phyloP scores from a whole-genome alignment of 2,329 filamentous ascomycete species.

The Nigrospora sphaerica region DNA sequence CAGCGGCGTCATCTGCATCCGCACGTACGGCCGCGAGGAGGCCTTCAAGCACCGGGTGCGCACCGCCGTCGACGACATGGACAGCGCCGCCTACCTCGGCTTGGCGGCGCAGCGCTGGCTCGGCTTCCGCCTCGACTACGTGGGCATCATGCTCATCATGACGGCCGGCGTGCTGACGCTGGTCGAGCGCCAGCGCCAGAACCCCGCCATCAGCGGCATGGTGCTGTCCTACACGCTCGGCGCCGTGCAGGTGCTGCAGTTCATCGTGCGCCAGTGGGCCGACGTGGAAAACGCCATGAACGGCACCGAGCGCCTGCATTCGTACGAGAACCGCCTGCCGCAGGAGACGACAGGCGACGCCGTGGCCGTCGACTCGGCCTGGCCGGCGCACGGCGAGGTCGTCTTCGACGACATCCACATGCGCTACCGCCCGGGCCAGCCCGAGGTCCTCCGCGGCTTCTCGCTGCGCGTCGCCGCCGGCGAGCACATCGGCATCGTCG shows the following conservation, averaged over 20 bases:
- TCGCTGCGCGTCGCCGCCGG: slow-evolving; percentile 25
- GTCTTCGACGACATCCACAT: slow-evolving; percentile 40
- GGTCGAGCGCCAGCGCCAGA: slow-evolving; percentile 53
- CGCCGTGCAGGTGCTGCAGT: slow-evolving; percentile 61
- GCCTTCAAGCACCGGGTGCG: slow-evolving; percentile 49
- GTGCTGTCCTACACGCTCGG: slow-evolving; percentile 60
- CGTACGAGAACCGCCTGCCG: slow-evolving; percentile 57
- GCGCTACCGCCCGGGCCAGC: slow-evolving; percentile 40
- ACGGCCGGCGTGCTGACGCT: slow-evolving; percentile 59
- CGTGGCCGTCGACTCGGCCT: slow-evolving; percentile 17
- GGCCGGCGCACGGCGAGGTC: slow-evolving; percentile 39
- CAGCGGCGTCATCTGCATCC: slow-evolving; percentile 53
- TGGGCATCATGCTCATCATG: slow-evolving; percentile 55
- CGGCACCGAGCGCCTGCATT: slow-evolving; percentile 57
- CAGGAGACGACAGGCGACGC: slow-evolving; percentile 53
- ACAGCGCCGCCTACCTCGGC: slow-evolving; percentile 61
- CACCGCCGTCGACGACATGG: slow-evolving; percentile 56
- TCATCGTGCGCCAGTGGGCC: slow-evolving; percentile 59
- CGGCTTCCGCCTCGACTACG: slow-evolving; percentile 52
- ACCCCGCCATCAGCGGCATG: slow-evolving; percentile 56
- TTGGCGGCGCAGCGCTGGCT: slow-evolving; percentile 65
- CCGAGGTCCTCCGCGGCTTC: slow-evolving; percentile 38
- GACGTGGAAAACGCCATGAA: slow-evolving; percentile 69
- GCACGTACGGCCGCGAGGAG: slow-evolving; percentile 55
- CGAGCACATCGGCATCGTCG: slow-evolving; percentile 37